phyloP scores from a whole-genome alignment of 352 stramenopile genomes.

The Pythium aristosporum region DNA sequence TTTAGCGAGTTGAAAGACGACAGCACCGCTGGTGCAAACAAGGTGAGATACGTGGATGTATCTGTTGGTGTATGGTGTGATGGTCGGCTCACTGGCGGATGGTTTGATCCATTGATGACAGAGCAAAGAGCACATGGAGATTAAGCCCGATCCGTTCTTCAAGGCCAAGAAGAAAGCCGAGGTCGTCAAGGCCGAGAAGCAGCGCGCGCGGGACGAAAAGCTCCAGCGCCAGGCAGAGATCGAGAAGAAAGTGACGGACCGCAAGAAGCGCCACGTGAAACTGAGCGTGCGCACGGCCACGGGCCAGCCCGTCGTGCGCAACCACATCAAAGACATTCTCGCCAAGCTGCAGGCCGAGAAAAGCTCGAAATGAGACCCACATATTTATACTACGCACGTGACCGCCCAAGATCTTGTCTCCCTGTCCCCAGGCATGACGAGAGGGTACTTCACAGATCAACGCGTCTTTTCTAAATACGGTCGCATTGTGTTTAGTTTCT shows the following conservation, averaged over 20 bases:
- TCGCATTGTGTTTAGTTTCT: conserved; percentile 8
- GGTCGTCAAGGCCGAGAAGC: conserved; percentile 48
- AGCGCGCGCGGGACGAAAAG: conserved; percentile 42
- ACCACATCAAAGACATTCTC: conserved; percentile 86
- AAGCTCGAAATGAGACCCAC: conserved; percentile 15
- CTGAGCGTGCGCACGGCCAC: conserved; percentile 75
- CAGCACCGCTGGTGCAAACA: conserved; percentile 7
- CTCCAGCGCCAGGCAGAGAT: conserved; percentile 46
- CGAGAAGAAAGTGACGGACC: conserved; percentile 74
- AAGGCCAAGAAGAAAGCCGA: conserved; percentile 82
- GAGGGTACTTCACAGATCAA: background rate
- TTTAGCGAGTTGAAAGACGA: conserved; percentile 58
- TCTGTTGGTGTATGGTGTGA: background rate
- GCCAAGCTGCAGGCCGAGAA: conserved; percentile 63
- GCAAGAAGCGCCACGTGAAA: conserved; percentile 89
- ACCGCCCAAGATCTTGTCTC: too few species aligned
- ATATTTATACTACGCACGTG: conserved; percentile 21
- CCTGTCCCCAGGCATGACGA: too few species aligned
- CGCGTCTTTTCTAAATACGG: conserved; percentile 15
- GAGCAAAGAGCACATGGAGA: conserved; percentile 27
- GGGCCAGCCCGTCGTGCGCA: conserved; percentile 80
- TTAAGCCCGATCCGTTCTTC: conserved; percentile 80
- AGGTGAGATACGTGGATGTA: conserved; percentile 1
- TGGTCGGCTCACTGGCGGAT: background rate
- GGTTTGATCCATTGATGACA: background rate